Base-by-base conservation (phyloP, 2,329 filamentous ascomycete genomes). In the Periconia sp. region DNA sequence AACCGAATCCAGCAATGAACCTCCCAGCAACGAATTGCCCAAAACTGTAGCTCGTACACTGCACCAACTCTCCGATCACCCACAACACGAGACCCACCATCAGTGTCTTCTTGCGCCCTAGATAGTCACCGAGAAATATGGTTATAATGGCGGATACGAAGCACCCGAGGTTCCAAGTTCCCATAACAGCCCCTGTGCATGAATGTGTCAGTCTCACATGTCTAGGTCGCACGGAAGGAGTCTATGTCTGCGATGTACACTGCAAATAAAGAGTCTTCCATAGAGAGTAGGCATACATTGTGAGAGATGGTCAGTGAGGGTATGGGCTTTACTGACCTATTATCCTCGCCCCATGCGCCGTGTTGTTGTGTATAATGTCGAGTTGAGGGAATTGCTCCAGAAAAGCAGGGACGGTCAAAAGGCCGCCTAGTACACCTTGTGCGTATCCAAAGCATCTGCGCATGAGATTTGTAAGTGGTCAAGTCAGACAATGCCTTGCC, bases 361-460 rank as follows among this genome's bases (percentile, higher is more conserved):
- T 58, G 31, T 41, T 42, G 20, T 63, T 49, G 35, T 59, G 59
- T 30, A 69, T 53, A 14, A 63, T 64, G 46, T 70, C 59, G 14
- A 70, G 48, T 44, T 64, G 62, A 15, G 66, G 67, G 47, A 68
- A 70, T 27, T 54, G 54, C 15, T 61, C 62, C 2, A 85, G 76
- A 63, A 89, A 90, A 15, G 79, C 77, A 20, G 82, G 76, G 65
- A 92, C 82, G 8, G 88, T 90, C 57, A 93, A 77, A 57, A 93
- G 85, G 42, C 69, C 69, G 19, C 69, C 88, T 80, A 90, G 89
- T 10, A 90, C 87, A 66, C 88, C 88, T 56, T 78, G 69, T 61
- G 90, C 88, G 85, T 82, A 84, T 41, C 82, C 82, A 59, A 84
- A 80, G 30, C 79, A 75, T 41, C 72, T 77, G 19, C 17, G 9